phyloP scores from a whole-genome alignment of 805 yeast genomes.

The Saccharomycopsis babjevae region DNA sequence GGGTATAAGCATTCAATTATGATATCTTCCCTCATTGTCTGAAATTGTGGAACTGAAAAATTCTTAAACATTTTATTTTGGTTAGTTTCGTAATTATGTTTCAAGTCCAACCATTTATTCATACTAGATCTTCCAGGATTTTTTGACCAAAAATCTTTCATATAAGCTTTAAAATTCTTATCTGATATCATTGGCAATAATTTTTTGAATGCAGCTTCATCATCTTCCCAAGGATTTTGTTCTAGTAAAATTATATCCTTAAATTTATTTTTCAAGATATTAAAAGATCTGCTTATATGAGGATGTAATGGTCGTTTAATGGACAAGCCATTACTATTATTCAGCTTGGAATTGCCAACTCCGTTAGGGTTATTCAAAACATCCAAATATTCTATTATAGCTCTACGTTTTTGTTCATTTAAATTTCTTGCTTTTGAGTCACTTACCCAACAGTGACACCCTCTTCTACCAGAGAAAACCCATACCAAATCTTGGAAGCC shows the following conservation, averaged over 20 bases:
- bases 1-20: constrained; percentile 80
- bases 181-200: constrained; percentile 57
- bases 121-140: constrained; percentile 42
- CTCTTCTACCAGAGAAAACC: constrained; percentile 98
- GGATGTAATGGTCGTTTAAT: constrained; percentile 85
- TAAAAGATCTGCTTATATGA: constrained; percentile 65
- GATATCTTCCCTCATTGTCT: constrained; percentile 72
- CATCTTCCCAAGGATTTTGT: constrained; percentile 78
- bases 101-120: constrained; percentile 75
- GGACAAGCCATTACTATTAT: constrained; percentile 36
- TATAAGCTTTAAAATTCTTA: constrained; percentile 39
- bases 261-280: constrained; percentile 54
- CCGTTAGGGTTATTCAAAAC: constrained; percentile 37
- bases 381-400: constrained; percentile 78
- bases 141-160: constrained; percentile 50
- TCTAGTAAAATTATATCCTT: constrained; percentile 56
- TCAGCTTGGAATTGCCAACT: constrained; percentile 32
- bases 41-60: constrained; percentile 37
- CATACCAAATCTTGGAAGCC: constrained; percentile 81
- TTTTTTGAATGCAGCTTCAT: constrained; percentile 43
- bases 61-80: constrained; percentile 21
- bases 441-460: constrained; percentile 97
- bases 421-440: constrained; percentile 70
- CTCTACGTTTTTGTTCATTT: constrained; percentile 63
- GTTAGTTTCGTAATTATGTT: constrained; percentile 33